These are phyloP conservation scores for Panellus pusillus DNA, from an alignment of 768 basidiomycete species.

Conservation along the genomic window DNA sequence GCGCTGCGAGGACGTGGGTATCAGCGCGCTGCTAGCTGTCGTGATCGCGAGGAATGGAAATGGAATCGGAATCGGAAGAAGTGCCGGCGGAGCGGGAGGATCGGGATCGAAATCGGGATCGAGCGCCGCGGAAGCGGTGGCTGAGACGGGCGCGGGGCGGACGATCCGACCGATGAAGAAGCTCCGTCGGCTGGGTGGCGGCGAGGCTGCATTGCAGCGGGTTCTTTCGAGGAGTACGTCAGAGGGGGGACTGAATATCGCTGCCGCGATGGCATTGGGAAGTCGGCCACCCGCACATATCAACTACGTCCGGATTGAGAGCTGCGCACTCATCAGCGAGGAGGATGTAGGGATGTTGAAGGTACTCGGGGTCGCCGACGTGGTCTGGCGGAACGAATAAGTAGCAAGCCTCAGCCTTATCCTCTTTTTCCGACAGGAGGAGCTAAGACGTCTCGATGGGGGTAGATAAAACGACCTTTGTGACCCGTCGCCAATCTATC, in stretches of 20 bases:
- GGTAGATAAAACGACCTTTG: too few relatives aligned
- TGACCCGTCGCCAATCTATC: too few relatives aligned
- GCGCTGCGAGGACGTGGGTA: slow-evolving; percentile 47
- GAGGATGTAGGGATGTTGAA: slow-evolving; percentile 39
- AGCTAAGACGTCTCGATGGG: too few relatives aligned
- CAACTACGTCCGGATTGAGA: slow-evolving; percentile 42
- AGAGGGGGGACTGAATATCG: slow-evolving; percentile 29
- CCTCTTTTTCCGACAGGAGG: neutral
- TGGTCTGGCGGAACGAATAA: slow-evolving; percentile 29
- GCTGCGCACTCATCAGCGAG: slow-evolving; percentile 38
- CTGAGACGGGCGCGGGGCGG: slow-evolving; percentile 24
- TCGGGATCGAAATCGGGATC: slow-evolving; percentile 20
- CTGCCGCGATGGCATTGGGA: slow-evolving; percentile 35
- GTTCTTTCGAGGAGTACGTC: slow-evolving; percentile 25
- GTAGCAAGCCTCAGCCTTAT: slow-evolving; percentile 16
- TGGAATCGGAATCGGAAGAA: neutral
- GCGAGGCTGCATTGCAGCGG: neutral
- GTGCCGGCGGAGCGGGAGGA: neutral
- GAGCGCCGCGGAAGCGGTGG: slow-evolving; percentile 21
- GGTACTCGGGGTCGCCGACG: slow-evolving; percentile 38
- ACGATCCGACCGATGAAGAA: slow-evolving; percentile 39
- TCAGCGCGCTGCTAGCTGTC: slow-evolving; percentile 35
- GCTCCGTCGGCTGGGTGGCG: slow-evolving; percentile 23
- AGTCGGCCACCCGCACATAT: slow-evolving; percentile 33
- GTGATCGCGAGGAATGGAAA: slow-evolving; percentile 35